Base-by-base conservation (phyloP, 768 basidiomycete species). In the Lactarius hatsudake region DNA sequence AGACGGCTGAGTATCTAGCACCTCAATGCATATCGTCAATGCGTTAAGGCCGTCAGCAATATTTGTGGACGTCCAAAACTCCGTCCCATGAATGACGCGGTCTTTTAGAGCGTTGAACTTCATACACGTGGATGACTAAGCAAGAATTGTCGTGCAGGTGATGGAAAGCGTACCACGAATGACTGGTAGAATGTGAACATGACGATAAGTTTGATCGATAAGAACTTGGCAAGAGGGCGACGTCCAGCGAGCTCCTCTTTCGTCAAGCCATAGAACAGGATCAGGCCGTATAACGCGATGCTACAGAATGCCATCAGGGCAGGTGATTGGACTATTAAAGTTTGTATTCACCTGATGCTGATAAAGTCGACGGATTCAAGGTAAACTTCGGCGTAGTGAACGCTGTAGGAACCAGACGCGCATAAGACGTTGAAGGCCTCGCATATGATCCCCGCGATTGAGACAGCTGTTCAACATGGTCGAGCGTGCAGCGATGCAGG, bases 181-280 rank as follows among this genome's bases (percentile, higher is more conserved):
- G 84, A 81, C 73, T 95, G 94, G 75, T 95, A 96, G 76, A 92
- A 95, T 0, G 93, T 94, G 75, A 90, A 87, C 85, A 94, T 87
- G 54, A 94, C 90, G 58, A 93, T 90, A 36, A 91, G 78, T 76
- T 96, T 96, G 80, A 96, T 94, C 3, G 86, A 79, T 68, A 96
- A 74, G 76, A 96, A 96, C 79, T 96, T 96, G 30, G 88, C 85
- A 34, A 95, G 78, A 32, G 94, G 95, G 32, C 88, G 82, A 20
- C 86, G 82, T 40, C 88, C 91, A 63, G 73, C 78, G n/a, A 96
- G 83, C 71, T 95, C 94, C 20, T 90, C 87, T 66, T 87, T 84
- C 59, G 87, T 92, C 54, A 96, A 80, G 26, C 84, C 87, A 73
- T 96, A 96, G 76, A 95, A 94, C 17, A 94, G 71, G 15, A 96